These are phyloP conservation scores for Leccinum obscurum DNA, from an alignment of 768 basidiomycete genomes.

Conservation along the genomic window DNA sequence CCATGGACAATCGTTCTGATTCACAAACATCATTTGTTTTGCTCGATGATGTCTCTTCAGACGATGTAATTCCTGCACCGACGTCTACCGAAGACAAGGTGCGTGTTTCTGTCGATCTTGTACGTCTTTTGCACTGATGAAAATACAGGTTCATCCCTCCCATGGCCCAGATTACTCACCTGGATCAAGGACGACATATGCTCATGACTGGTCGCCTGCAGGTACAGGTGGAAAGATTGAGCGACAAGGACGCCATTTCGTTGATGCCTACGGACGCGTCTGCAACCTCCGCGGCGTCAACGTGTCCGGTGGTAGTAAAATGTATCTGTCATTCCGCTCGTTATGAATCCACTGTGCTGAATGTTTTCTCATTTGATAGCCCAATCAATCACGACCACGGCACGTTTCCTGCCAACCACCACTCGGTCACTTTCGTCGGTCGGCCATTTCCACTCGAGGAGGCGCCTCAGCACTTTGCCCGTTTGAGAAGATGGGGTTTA, in stretches of 20 bases:
- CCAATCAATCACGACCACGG: constrained; percentile 68
- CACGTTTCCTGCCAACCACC: constrained; percentile 63
- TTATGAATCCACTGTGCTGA: constrained; percentile 23
- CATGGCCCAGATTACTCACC: constrained; percentile 41
- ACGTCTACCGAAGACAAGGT: constrained; percentile 7
- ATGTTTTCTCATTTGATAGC: constrained; percentile 35
- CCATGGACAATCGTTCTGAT: constrained; percentile 31
- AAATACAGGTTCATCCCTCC: constrained; percentile 47
- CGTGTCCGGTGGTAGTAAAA: constrained; percentile 79
- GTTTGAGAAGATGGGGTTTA: constrained; percentile 84
- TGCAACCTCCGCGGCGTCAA: constrained; percentile 85
- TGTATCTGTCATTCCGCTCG: constrained; percentile 41
- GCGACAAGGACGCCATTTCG: constrained; percentile 74
- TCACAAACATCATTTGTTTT: constrained; percentile 52
- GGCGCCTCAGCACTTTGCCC: constrained; percentile 79
- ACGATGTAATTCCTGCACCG: background rate
- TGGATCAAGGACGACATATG: constrained; percentile 52
- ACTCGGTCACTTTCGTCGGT: constrained; percentile 79
- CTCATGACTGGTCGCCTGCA: constrained; percentile 68
- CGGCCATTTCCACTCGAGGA: constrained; percentile 88
- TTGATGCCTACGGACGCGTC: constrained; percentile 79
- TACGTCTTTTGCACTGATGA: background rate
- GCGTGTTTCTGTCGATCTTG: background rate
- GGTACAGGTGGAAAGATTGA: constrained; percentile 57
- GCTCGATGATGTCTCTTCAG: constrained; percentile 30